A percentile compares a stretch with the other conserved stretches of the same genome.
Evolutionary conservation across 2,329 filamentous ascomycete species (phyloP).

Genomic region (Ceratocystis lukuohia): DNA sequence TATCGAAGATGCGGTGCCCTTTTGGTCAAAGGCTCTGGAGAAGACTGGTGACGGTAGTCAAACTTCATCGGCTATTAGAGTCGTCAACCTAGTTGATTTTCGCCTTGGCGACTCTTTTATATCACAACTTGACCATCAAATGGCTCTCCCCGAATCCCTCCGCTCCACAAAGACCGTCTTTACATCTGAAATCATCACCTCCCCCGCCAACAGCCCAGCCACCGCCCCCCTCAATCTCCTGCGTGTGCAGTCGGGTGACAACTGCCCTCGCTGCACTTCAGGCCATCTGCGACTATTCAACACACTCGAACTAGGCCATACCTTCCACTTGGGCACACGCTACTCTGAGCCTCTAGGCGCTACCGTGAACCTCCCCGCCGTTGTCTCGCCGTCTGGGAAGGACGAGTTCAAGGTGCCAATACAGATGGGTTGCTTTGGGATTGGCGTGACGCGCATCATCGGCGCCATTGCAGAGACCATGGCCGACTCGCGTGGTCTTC

Average conservation of each 20-base stretch:
- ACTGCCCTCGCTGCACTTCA: constrained; percentile 55
- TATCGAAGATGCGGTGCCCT: constrained; percentile 43
- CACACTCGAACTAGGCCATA: constrained; percentile 85
- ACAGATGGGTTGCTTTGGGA: constrained; percentile 94
- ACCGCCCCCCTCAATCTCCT: constrained; percentile 43
- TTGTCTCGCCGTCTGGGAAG: constrained; percentile 12
- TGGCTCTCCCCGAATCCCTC: neutral
- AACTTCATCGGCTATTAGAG: neutral
- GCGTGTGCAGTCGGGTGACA: constrained; percentile 51
- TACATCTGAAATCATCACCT: neutral
- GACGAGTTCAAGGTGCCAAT: constrained; percentile 36
- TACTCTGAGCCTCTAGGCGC: constrained; percentile 68
- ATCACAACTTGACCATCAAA: neutral
- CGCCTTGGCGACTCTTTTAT: constrained; percentile 17
- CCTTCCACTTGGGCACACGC: constrained; percentile 81
- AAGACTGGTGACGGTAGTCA: neutral
- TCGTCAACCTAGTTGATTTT: constrained; percentile 29
- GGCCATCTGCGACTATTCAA: constrained; percentile 52
- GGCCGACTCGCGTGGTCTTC: constrained; percentile 58
- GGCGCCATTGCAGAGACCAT: constrained; percentile 70
- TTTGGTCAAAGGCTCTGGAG: constrained; percentile 36
- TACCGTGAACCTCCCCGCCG: constrained; percentile 34
- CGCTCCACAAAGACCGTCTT: neutral
- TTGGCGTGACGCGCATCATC: constrained; percentile 82
- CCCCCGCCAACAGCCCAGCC: neutral